Conservation (phyloP, 352 stramenopile genomes). For the Pythium vanterpoolii region DNA sequence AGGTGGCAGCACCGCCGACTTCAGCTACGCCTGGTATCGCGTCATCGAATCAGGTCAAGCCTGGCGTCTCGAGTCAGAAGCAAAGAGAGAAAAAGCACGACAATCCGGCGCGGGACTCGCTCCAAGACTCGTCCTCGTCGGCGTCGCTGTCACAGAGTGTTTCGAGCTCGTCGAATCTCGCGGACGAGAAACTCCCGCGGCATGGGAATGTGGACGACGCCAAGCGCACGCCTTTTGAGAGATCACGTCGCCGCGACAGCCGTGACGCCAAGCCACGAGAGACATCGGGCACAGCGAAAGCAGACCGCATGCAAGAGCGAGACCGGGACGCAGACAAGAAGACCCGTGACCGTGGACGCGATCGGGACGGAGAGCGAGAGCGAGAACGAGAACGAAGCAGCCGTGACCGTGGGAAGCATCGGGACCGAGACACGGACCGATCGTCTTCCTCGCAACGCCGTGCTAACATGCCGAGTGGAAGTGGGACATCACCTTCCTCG, state of each 20-base stretch:
- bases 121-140: constrained; percentile 18
- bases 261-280: constrained; percentile 17
- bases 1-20: background rate
- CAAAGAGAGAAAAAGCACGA: constrained; percentile 33
- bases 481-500: background rate
- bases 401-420: constrained; percentile 21
- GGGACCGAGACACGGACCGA: constrained; percentile 15
- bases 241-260: constrained; percentile 13
- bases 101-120: constrained; percentile 18
- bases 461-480: constrained; percentile 12
- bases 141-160: constrained; percentile 7
- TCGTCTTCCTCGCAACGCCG: constrained; percentile 20
- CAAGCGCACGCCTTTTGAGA: constrained; percentile 23
- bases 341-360: constrained; percentile 22
- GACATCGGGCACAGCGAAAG: constrained; percentile 10
- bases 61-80: background rate
- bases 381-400: constrained; percentile 16
- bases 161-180: constrained; percentile 23
- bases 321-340: constrained; percentile 9
- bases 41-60: constrained; percentile 10
- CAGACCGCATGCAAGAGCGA: constrained; percentile 7
- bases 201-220: constrained; percentile 14
- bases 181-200: constrained; percentile 16
- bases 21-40: background rate
- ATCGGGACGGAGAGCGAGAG: constrained; percentile 21